Conservation (phyloP, 1,284 basidiomycete genomes). For the Anthracocystis setariae region DNA sequence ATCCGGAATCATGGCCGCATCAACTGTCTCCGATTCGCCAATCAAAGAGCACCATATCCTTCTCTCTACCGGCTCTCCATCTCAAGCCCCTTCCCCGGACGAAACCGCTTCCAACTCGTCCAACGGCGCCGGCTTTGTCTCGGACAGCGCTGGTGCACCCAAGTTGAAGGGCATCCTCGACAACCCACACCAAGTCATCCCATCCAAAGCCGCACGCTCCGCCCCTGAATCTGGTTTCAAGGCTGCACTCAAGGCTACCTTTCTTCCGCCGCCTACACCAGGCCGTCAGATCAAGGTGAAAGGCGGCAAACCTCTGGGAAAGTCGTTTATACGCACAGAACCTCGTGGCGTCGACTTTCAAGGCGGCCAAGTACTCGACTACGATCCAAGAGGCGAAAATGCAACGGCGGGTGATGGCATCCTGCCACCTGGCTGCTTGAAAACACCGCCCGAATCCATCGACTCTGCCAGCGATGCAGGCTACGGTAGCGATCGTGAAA, state of each 20-base stretch:
- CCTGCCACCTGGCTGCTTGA: constrained; percentile 21
- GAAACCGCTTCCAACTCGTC: constrained; percentile 25
- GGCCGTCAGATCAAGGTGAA: constrained; percentile 51
- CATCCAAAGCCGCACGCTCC: constrained; percentile 23
- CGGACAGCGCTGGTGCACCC: constrained; percentile 14
- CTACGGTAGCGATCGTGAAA: constrained; percentile 38
- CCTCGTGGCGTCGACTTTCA: constrained; percentile 41
- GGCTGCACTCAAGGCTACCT: constrained; percentile 54
- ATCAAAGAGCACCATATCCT: constrained; percentile 11
- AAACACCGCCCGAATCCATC: constrained; percentile 4
- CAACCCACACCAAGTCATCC: constrained; percentile 49
- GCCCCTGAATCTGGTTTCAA: constrained; percentile 33
- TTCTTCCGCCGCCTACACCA: constrained; percentile 48
- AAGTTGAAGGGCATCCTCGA: constrained; percentile 51
- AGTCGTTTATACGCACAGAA: constrained; percentile 47
- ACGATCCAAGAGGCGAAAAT: constrained; percentile 53
- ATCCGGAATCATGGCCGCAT: too few relatives aligned
- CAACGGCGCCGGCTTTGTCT: constrained; percentile 3
- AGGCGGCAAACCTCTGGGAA: constrained; percentile 51
- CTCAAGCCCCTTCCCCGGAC: constrained; percentile 22
- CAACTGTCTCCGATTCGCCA: constrained; percentile 11
- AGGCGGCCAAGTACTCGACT: constrained; percentile 54
- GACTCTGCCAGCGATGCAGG: constrained; percentile 41
- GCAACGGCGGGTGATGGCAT: constrained; percentile 54
- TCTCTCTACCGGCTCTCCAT: constrained; percentile 12